Percentiles rank a stretch among this genome's conserved stretches.
These are phyloP conservation scores for Penicillium longicatenatum DNA, from an alignment of 495 filamentous ascomycete species.

Conservation along the genomic window DNA sequence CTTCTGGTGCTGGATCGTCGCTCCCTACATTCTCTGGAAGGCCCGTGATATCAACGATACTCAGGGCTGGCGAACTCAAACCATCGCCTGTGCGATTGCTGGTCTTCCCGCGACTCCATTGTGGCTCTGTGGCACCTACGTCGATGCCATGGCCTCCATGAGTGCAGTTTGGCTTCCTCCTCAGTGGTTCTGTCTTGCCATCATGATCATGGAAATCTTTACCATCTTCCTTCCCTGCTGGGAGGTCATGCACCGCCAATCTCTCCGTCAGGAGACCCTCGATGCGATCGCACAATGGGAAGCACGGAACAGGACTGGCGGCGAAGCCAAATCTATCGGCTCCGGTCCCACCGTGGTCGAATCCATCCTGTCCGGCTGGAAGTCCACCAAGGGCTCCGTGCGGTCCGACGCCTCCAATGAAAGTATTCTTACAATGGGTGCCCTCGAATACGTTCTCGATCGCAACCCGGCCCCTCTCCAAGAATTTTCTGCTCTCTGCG, in stretches of 20 bases:
- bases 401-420: slow-evolving; percentile 27
- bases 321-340: slow-evolving; percentile 31
- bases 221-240: slow-evolving; percentile 58
- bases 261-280: slow-evolving; percentile 45
- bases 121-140: slow-evolving; percentile 64
- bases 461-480: slow-evolving; percentile 57
- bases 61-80: slow-evolving; percentile 69
- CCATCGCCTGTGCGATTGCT: slow-evolving; percentile 61
- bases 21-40: slow-evolving; percentile 48
- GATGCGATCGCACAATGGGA: slow-evolving; percentile 40
- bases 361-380: slow-evolving; percentile 37
- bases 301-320: slow-evolving; percentile 27
- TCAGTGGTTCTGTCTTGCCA: slow-evolving; percentile 59
- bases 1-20: slow-evolving; percentile 63
- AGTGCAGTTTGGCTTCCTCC: slow-evolving; percentile 57
- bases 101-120: slow-evolving; percentile 63
- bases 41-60: slow-evolving; percentile 60
- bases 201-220: slow-evolving; percentile 55
- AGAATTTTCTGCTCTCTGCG: slow-evolving; percentile 59
- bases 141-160: slow-evolving; percentile 54
- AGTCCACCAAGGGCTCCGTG: slow-evolving; percentile 34
- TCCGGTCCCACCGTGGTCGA: slow-evolving; percentile 35
- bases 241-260: slow-evolving; percentile 52
- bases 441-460: slow-evolving; percentile 59
- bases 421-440: slow-evolving; percentile 57